Evolutionary conservation across 768 basidiomycete genomes (phyloP).

Genomic region (Leucosporidium yakuticum): DNA sequence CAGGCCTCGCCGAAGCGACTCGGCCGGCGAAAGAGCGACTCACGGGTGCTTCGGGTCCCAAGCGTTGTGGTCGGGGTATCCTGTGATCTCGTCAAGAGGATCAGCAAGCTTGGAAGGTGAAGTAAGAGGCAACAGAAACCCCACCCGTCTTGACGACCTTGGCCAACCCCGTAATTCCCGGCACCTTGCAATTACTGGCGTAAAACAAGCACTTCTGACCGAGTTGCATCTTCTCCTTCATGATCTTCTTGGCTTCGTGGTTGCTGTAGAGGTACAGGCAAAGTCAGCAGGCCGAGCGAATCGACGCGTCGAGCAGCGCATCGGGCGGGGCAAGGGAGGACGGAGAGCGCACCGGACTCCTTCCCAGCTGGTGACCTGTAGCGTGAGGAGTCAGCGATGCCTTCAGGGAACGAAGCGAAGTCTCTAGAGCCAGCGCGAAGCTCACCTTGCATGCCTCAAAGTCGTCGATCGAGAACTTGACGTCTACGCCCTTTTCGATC

Average conservation of each 20-base stretch:
- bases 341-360: constrained; percentile 16
- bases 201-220: constrained; percentile 50
- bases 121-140: too few relatives aligned
- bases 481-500: too few relatives aligned
- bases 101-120: too few relatives aligned
- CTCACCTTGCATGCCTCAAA: too few relatives aligned
- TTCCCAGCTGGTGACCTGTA: constrained; percentile 27
- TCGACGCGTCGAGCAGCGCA: background rate
- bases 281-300: too few relatives aligned
- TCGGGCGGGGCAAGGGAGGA: background rate
- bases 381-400: background rate
- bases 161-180: constrained; percentile 75
- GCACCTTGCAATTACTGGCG: constrained; percentile 73
- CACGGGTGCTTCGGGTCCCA: constrained; percentile 41
- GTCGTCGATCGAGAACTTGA: too few relatives aligned
- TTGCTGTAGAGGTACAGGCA: constrained; percentile 21
- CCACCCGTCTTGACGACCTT: constrained; percentile 58
- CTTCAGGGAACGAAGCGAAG: background rate
- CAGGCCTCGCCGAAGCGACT: background rate
- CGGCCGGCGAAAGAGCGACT: background rate
- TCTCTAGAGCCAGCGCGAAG: too few relatives aligned
- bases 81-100: constrained; percentile 46
- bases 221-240: constrained; percentile 29
- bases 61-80: constrained; percentile 75
- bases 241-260: constrained; percentile 34